Evolutionary conservation across 2,329 filamentous ascomycete species (phyloP).

Genomic region (Pestalotiopsis fici): DNA sequence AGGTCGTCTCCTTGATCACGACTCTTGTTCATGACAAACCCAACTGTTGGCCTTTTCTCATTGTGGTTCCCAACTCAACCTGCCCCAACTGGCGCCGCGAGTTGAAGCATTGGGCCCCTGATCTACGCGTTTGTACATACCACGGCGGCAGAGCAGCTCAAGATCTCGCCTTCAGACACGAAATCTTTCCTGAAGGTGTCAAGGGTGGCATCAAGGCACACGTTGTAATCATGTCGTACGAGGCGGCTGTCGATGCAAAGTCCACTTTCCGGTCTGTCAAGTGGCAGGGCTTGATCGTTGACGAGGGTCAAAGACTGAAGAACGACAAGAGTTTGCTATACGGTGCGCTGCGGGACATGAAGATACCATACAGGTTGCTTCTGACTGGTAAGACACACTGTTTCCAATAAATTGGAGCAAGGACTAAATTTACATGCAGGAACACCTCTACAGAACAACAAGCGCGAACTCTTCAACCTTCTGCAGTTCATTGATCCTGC

Average conservation of each 20-base stretch:
- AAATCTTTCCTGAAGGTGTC: slow-evolving; percentile 72
- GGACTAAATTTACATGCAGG: slow-evolving; percentile 27
- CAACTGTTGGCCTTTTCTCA: slow-evolving; percentile 85
- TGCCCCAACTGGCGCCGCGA: slow-evolving; percentile 98
- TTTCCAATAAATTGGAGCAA: background rate
- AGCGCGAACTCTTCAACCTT: slow-evolving; percentile 93
- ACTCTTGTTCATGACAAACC: slow-evolving; percentile 68
- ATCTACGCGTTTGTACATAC: slow-evolving; percentile 86
- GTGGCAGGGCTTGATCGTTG: slow-evolving; percentile 88
- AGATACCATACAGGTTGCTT: slow-evolving; percentile 80
- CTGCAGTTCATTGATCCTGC: slow-evolving; percentile 85
- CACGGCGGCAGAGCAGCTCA: slow-evolving; percentile 78
- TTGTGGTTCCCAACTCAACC: slow-evolving; percentile 93
- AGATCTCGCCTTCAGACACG: slow-evolving; percentile 76
- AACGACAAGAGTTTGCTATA: slow-evolving; percentile 89
- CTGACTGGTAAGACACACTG: slow-evolving; percentile 55
- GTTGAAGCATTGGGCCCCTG: slow-evolving; percentile 90
- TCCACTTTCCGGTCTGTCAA: slow-evolving; percentile 70
- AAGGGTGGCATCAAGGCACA: slow-evolving; percentile 80
- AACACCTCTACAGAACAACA: slow-evolving; percentile 94
- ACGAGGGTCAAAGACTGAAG: slow-evolving; percentile 94
- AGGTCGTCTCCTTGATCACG: slow-evolving; percentile 81
- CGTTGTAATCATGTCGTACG: slow-evolving; percentile 93
- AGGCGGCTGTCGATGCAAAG: slow-evolving; percentile 76
- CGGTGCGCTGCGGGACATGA: slow-evolving; percentile 69